Evolutionary conservation across 305 asterid genomes (phyloP).

Genomic region (Fraxinus velutina): DNA sequence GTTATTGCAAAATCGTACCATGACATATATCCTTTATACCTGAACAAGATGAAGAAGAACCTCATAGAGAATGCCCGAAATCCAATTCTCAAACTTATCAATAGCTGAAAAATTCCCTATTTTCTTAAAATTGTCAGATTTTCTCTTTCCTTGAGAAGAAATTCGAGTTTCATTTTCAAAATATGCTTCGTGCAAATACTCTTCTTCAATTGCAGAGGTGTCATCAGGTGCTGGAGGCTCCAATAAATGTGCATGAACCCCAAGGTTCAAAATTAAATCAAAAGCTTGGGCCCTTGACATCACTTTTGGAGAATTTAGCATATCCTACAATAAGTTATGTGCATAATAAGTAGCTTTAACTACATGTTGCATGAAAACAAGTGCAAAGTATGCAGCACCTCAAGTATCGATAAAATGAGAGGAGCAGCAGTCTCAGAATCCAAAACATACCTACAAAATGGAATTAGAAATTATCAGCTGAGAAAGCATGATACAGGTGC

Average conservation of each 20-base stretch:
- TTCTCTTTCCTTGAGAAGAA: slow-evolving; percentile 47
- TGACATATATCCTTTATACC: slow-evolving; percentile 45
- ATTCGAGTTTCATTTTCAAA: slow-evolving; percentile 60
- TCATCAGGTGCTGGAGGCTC: slow-evolving; percentile 90
- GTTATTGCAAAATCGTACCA: slow-evolving; percentile 1
- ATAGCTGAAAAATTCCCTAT: slow-evolving; percentile 56
- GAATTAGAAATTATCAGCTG: slow-evolving; percentile 24
- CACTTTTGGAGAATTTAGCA: slow-evolving; percentile 73
- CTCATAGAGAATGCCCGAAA: slow-evolving; percentile 91
- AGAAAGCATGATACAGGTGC: background rate
- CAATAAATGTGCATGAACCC: slow-evolving; percentile 95
- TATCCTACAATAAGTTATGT: slow-evolving; percentile 60
- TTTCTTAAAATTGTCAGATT: slow-evolving; percentile 51
- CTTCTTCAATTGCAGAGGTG: slow-evolving; percentile 68
- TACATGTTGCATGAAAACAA: slow-evolving; percentile 21
- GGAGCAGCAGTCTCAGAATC: slow-evolving; percentile 94
- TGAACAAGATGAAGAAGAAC: slow-evolving; percentile 96
- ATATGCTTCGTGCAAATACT: slow-evolving; percentile 69
- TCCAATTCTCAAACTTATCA: slow-evolving; percentile 93
- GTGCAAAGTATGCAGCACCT: slow-evolving; percentile 53
- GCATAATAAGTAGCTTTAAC: slow-evolving; percentile 30
- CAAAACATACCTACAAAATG: slow-evolving; percentile 81
- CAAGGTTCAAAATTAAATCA: slow-evolving; percentile 92
- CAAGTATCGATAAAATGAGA: slow-evolving; percentile 81
- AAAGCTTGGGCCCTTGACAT: slow-evolving; percentile 89